Evolutionary conservation across 805 yeast genomes (phyloP).

Genomic region (Candida silvicultrix): DNA sequence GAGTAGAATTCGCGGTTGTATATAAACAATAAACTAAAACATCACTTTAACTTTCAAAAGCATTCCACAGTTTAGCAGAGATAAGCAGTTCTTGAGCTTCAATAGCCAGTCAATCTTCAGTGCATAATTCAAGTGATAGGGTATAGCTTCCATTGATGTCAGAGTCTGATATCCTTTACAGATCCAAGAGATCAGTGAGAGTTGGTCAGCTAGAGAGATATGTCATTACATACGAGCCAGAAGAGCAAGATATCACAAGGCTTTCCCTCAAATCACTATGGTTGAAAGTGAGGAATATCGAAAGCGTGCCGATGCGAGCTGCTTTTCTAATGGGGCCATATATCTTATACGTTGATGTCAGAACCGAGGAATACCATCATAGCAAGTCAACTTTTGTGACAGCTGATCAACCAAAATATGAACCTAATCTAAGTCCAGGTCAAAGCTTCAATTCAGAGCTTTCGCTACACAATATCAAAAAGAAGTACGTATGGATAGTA

Average conservation of each 20-base stretch:
- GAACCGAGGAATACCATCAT: slow-evolving; percentile 48
- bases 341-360: slow-evolving; percentile 64
- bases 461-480: slow-evolving; percentile 56
- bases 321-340: slow-evolving; percentile 75
- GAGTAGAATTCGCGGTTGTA: neutral
- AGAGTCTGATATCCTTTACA: slow-evolving; percentile 23
- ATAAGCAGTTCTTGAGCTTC: too few species aligned
- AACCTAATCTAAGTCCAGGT: slow-evolving; percentile 66
- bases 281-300: slow-evolving; percentile 57
- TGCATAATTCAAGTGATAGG: too few species aligned
- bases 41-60: too few species aligned
- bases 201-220: slow-evolving; percentile 59
- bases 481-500: slow-evolving; percentile 57
- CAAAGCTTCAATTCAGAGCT: slow-evolving; percentile 55
- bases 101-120: too few species aligned
- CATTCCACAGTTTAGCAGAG: too few species aligned
- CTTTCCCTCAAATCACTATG: slow-evolving; percentile 31
- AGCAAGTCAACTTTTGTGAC: slow-evolving; percentile 49
- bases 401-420: slow-evolving; percentile 72
- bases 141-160: neutral
- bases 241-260: slow-evolving; percentile 20
- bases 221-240: slow-evolving; percentile 41
- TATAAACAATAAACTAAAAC: neutral
- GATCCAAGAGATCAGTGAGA: slow-evolving; percentile 38
- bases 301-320: slow-evolving; percentile 57